These are phyloP conservation scores for Candida peoriensis DNA, from an alignment of 805 yeast genomes.

Conservation along the genomic window DNA sequence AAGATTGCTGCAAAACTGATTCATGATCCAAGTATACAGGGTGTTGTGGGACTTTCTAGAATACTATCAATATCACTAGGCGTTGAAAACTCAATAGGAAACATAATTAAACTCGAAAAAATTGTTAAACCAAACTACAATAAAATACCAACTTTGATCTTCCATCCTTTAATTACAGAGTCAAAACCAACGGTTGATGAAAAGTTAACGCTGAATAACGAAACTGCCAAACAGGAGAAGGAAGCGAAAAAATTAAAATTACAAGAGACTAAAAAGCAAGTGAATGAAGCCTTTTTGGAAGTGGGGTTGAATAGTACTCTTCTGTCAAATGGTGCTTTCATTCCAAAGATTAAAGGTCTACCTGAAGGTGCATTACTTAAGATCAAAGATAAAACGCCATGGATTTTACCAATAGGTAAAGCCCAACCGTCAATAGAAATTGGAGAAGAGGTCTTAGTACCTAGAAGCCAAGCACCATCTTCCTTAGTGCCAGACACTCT, in stretches of 20 bases:
- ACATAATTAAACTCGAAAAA: constrained; percentile 44
- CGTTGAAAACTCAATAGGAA: constrained; percentile 45
- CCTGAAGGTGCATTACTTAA: constrained; percentile 59
- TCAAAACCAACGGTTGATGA: constrained; percentile 25
- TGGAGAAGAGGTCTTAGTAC: constrained; percentile 38
- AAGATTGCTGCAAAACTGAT: constrained; percentile 47
- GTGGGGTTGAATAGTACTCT: constrained; percentile 26
- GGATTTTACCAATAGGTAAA: constrained; percentile 35
- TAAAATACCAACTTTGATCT: constrained; percentile 34
- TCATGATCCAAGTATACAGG: constrained; percentile 29
- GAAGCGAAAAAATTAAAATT: constrained; percentile 17
- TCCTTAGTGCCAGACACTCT: neutral
- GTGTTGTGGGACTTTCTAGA: constrained; percentile 46
- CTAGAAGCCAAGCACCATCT: constrained; percentile 17
- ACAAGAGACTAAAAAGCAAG: constrained; percentile 18
- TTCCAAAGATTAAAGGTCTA: constrained; percentile 47
- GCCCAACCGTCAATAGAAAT: constrained; percentile 38
- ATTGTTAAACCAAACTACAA: constrained; percentile 29
- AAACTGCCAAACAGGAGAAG: constrained; percentile 15
- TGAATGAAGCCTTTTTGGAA: constrained; percentile 14
- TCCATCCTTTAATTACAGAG: constrained; percentile 51
- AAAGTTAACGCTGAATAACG: constrained; percentile 18
- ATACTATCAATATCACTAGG: constrained; percentile 54
- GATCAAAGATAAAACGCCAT: constrained; percentile 36
- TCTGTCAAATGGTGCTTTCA: constrained; percentile 44